phyloP scores from a whole-genome alignment of 208 protist species.

The Angomonas ambiguus region DNA sequence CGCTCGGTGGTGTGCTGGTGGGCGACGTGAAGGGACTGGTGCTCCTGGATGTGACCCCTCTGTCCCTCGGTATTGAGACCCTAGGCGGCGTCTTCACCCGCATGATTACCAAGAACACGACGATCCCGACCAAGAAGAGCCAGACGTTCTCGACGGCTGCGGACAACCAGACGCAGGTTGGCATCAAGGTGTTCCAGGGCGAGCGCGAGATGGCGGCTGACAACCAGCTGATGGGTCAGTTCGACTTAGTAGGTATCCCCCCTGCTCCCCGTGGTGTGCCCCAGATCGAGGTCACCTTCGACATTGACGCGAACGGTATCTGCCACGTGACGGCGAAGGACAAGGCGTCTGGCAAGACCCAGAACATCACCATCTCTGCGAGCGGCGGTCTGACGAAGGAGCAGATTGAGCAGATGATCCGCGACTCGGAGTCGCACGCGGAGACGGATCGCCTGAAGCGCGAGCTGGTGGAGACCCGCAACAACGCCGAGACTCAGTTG shows the following conservation, averaged over 20 bases:
- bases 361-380: constrained; percentile 95
- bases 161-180: constrained; percentile 81
- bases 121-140: constrained; percentile 97
- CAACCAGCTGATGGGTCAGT: constrained; percentile 95
- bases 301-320: constrained; percentile 98
- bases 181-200: constrained; percentile 94
- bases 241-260: constrained; percentile 92
- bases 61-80: constrained; percentile 98
- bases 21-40: constrained; percentile 94
- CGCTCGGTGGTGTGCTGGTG: constrained; percentile 94
- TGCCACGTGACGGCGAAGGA: constrained; percentile 97
- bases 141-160: constrained; percentile 90
- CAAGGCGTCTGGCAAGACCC: constrained; percentile 93
- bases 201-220: constrained; percentile 91
- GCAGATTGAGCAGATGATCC: constrained; percentile 87
- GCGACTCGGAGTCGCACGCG: constrained; percentile 76
- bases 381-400: constrained; percentile 72
- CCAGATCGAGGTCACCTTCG: constrained; percentile 98
- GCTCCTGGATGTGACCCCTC: constrained; percentile 97
- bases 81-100: constrained; percentile 95
- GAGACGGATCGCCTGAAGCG: constrained; percentile 76
- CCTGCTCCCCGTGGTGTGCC: constrained; percentile 84
- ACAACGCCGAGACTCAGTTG: constrained; percentile 75
- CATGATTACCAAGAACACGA: constrained; percentile 98
- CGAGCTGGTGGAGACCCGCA: constrained; percentile 75